phyloP scores from a whole-genome alignment of 345 rosid species.

The Moricandia arvensis region DNA sequence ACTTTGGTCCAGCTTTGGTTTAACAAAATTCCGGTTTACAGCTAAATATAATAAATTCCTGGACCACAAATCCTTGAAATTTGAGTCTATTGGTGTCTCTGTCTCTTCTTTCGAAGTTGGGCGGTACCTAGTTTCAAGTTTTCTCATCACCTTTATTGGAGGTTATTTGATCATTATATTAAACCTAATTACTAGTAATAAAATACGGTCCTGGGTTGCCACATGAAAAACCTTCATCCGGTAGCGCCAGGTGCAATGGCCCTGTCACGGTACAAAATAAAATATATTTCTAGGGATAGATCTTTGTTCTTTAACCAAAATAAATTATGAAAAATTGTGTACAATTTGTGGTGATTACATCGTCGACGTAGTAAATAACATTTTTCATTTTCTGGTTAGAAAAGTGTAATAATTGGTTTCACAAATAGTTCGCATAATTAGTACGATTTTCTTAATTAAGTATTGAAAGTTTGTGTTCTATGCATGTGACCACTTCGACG shows the following conservation, averaged over 20 bases:
- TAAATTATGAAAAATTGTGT: background rate
- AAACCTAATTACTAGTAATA: slow-evolving; percentile 1
- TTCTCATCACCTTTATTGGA: background rate
- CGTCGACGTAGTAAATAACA: slow-evolving; percentile 20
- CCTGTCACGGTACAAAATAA: slow-evolving; percentile 7
- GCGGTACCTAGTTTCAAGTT: slow-evolving; percentile 28
- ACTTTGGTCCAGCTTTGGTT: slow-evolving; percentile 30
- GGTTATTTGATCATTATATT: background rate
- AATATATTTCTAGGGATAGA: background rate
- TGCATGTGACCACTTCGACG: slow-evolving; percentile 26
- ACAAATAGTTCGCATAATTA: slow-evolving; percentile 19
- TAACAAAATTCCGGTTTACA: slow-evolving; percentile 26
- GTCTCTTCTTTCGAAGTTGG: slow-evolving; percentile 34
- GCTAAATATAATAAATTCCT: background rate
- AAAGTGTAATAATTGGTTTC: slow-evolving; percentile 20
- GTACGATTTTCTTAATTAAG: slow-evolving; percentile 8
- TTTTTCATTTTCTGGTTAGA: background rate
- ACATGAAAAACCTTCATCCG: slow-evolving; percentile 17
- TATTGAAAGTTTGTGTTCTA: background rate
- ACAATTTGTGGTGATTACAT: background rate
- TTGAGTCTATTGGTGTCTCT: slow-evolving; percentile 12
- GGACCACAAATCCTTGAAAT: slow-evolving; percentile 26
- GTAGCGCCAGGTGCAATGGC: slow-evolving; percentile 34
- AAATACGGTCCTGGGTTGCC: slow-evolving; percentile 16
- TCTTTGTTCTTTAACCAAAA: background rate